phyloP scores from a whole-genome alignment of 2,329 filamentous ascomycete species.

The Huntiella bhutanensis region DNA sequence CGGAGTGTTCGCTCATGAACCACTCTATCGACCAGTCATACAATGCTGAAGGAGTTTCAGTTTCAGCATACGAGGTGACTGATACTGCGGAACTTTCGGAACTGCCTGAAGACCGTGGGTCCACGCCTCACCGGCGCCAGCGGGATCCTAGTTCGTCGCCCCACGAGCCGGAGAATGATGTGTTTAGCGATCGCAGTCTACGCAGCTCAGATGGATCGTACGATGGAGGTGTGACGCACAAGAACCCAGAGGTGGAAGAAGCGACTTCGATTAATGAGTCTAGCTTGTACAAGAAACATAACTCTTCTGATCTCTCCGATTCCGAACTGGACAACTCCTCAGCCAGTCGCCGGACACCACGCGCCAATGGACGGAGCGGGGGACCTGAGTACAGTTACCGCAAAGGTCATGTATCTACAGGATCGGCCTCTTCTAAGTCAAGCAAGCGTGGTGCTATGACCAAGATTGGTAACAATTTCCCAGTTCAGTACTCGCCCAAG shows the following conservation, averaged over 20 bases:
- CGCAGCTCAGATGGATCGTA: constrained; percentile 38
- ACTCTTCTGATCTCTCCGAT: constrained; percentile 32
- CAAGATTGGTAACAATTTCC: constrained; percentile 32
- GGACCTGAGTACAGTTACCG: neutral
- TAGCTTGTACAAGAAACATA: neutral
- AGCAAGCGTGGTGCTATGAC: constrained; percentile 30
- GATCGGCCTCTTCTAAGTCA: constrained; percentile 37
- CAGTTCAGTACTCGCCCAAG: constrained; percentile 35
- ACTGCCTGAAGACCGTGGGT: too few relatives aligned
- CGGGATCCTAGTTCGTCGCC: constrained; percentile 22
- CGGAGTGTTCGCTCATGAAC: constrained; percentile 8
- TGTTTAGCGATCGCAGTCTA: constrained; percentile 39
- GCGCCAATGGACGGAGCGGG: constrained; percentile 14
- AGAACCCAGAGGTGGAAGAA: constrained; percentile 5
- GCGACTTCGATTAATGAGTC: constrained; percentile 12
- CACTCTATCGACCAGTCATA: constrained; percentile 11
- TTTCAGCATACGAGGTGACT: constrained; percentile 9
- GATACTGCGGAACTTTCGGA: neutral
- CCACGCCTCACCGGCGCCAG: constrained; percentile 2
- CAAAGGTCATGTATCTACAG: constrained; percentile 54
- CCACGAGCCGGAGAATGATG: constrained; percentile 33
- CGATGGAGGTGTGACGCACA: constrained; percentile 19
- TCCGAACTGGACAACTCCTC: constrained; percentile 23
- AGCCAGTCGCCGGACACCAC: constrained; percentile 38
- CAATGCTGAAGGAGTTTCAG: constrained; percentile 4